Evolutionary conservation across 2,329 filamentous ascomycete species (phyloP), one percentile per base, ranked within the genome.

Genomic region (Scedosporium aurantiacum): DNA sequence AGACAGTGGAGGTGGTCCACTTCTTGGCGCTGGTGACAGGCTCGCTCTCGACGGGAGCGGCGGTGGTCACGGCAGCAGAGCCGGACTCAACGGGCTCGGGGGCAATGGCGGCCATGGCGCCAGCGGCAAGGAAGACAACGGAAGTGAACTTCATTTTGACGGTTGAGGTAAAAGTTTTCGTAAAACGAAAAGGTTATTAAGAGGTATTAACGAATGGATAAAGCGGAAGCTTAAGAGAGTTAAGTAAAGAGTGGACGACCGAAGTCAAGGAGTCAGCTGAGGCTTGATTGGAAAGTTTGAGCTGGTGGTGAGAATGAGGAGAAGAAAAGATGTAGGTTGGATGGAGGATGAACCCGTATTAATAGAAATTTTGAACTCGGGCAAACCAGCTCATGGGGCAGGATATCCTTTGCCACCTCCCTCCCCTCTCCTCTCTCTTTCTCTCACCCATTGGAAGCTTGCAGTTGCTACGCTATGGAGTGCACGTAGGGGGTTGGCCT

Each of bases 201-300:
- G 67, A 54, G 50, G 18, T 54, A 60, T 60, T 70, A 73, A 70
- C 70, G 72, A 71, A 63, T 68, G 71, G 62, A 64, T 63, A 64
- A 71, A 71, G 70, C 68, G 60, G 62, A 67, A 69, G 68, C 71
- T 71, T 73, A 67, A 65, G 61, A 62, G 50, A 40, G 61, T 68
- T 63, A 65, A 37, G 70, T 69, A 79, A 81, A 78, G 79, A 82
- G 74, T 81, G 79, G 79, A 82, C 79, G 79, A 82, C 79, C 79
- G 78, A 79, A 75, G 78, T 81, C 78, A 81, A 75, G 67, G 64
- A 63, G 61, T 57, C 58, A 57, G 63, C 64, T 69, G 74, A 75
- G 74, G 75, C 69, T 71, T 67, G 70, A 68, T 66, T 68, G 65
- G 70, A 72, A 74, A 75, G 74, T 77, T 37, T 72, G 70, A 73